Evolutionary conservation across 768 basidiomycete species (phyloP).

Genomic region (Tulasnella sp.): DNA sequence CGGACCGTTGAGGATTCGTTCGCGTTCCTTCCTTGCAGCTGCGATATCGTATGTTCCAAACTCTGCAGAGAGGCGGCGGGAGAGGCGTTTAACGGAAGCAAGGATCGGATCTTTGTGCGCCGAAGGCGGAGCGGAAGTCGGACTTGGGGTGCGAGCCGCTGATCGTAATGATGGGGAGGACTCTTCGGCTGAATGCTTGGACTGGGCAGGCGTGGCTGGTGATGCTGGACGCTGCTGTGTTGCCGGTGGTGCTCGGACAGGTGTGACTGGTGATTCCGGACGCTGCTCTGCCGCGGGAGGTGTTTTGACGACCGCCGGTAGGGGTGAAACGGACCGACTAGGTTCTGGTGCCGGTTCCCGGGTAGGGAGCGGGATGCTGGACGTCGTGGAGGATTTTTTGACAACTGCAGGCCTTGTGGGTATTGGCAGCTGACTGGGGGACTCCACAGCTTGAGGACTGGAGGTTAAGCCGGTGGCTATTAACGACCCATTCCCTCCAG

Average conservation of each 20-base stretch:
- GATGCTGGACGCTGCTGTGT: not conserved
- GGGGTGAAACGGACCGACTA: not conserved
- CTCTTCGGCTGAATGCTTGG: not conserved
- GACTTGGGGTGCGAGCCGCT: not conserved
- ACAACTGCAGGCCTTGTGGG: not conserved
- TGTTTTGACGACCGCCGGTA: not conserved
- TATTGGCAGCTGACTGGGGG: not conserved
- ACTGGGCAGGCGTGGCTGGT: not conserved
- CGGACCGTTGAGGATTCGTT: not conserved
- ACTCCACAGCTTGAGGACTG: not conserved
- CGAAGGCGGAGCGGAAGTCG: not conserved
- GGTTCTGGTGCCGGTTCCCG: not conserved
- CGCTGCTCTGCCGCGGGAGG: not conserved
- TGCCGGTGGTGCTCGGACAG: not conserved
- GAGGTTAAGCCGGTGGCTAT: not conserved
- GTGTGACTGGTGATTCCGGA: not conserved
- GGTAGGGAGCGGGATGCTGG: not conserved
- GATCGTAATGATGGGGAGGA: not conserved
- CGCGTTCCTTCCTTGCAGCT: conserved; percentile 9
- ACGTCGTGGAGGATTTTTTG: not conserved
- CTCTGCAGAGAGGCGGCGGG: conserved; percentile 6
- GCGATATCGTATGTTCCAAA: conserved; percentile 18
- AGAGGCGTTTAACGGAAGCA: not conserved
- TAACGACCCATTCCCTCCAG: not conserved
- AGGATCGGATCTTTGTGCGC: not conserved